These are phyloP conservation scores for Hibiscus tridactylites DNA, from an alignment of 345 rosid genomes.

Conservation along the genomic window DNA sequence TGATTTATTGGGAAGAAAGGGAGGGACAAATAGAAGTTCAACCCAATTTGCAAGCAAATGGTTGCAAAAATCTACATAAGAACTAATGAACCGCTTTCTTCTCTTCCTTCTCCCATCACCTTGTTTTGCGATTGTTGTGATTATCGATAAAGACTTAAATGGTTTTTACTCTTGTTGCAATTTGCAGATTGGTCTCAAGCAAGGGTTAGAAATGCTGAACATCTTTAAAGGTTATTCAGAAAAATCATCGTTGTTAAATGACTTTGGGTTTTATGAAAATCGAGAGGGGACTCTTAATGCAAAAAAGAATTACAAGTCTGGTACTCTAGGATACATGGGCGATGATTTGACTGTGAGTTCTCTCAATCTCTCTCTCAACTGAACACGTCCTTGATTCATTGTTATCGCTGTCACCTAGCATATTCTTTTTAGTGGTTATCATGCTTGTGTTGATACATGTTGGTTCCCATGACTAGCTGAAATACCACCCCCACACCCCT, in stretches of 20 bases:
- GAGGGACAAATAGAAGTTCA: not conserved
- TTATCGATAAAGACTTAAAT: not conserved
- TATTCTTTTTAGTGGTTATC: not conserved
- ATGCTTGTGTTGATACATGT: no score
- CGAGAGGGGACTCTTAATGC: slow-evolving; percentile 41
- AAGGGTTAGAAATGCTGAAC: slow-evolving; percentile 63
- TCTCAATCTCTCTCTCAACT: not conserved
- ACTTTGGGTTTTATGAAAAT: slow-evolving; percentile 58
- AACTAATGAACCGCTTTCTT: not conserved
- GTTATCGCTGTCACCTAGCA: not conserved
- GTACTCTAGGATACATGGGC: slow-evolving; percentile 28
- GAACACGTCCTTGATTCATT: no score
- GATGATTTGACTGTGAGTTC: slow-evolving; percentile 37
- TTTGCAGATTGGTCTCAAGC: slow-evolving; percentile 44
- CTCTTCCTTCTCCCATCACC: no score
- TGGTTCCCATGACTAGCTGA: no score
- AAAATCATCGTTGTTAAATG: slow-evolving; percentile 50
- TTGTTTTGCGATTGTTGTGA: not conserved
- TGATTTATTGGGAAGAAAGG: not conserved
- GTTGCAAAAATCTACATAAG: not conserved
- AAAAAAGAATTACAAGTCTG: slow-evolving; percentile 35
- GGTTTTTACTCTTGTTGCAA: not conserved
- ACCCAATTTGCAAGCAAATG: not conserved
- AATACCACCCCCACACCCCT: not conserved
- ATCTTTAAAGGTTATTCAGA: slow-evolving; percentile 47